Evolutionary conservation across 2,329 filamentous ascomycete species (phyloP), one percentile per base, ranked within the genome.

Genomic region (Xylariaceae sp.): DNA sequence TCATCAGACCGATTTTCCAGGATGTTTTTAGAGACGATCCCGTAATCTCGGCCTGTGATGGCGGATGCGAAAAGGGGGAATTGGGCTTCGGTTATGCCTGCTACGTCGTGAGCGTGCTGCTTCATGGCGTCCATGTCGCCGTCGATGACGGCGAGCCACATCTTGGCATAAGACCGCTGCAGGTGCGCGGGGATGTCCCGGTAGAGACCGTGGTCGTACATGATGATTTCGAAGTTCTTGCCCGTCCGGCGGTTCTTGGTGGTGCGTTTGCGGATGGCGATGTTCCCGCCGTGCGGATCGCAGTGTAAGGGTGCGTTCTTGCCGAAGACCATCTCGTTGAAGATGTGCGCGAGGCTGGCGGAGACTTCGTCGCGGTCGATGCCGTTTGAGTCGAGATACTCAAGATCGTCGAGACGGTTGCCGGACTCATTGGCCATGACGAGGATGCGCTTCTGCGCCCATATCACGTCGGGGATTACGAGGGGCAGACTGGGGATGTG

Each of bases 321-420:
- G 39, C 92, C 91, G 55, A 98, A 98, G 56, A 98, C 96, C 93
- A 98, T 98, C 65, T 97, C 91, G 72, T 98, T 98, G 77, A 98
- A 98, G 48, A 98, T 89, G 48, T 85, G 83, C 0, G 93, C 86
- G 4, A 98, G 74, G 0, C 90, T 86, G 1, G 92, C 91, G 0
- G 91, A 95, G 5, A 98, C 93, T 67, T 97, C 92, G 62, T 97
- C 93, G 17, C 93, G 83, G 66, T 95, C 89, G 62, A 98, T 98
- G 47, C 81, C 79, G 63, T 94, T 86, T 6, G 76, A 72, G 65
- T 97, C 93, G 3, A 98, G 74, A 62, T 87, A 97, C 14, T 80
- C 81, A 1, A 97, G 77, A 62, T 98, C 92, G 64, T 98, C 93
- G 2, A 90, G 85, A 17, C 93, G 85, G 56, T 82, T 81, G 25